Evolutionary conservation across 345 rosid genomes (phyloP).

Genomic region (Euphorbia lathyris): DNA sequence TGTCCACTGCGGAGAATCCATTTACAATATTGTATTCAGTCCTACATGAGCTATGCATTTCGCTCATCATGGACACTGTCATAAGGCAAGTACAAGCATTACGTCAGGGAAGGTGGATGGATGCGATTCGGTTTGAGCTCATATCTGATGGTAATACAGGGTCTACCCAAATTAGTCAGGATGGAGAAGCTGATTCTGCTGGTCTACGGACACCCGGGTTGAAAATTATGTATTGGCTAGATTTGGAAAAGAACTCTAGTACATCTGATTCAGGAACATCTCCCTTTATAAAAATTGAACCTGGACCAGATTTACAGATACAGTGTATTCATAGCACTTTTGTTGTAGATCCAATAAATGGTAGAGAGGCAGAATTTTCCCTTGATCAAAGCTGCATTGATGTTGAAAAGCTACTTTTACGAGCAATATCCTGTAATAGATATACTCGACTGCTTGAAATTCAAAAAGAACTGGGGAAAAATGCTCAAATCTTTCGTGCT

Average conservation of each 20-base stretch:
- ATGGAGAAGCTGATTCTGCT: constrained; percentile 77
- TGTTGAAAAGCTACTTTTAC: constrained; percentile 79
- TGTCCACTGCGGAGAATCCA: constrained; percentile 88
- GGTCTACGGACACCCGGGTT: constrained; percentile 81
- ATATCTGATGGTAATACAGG: constrained; percentile 61
- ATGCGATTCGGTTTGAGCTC: constrained; percentile 80
- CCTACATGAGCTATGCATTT: constrained; percentile 87
- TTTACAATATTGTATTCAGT: constrained; percentile 65
- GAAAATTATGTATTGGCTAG: constrained; percentile 82
- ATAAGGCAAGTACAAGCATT: constrained; percentile 88
- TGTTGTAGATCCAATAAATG: constrained; percentile 75
- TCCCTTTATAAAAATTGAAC: constrained; percentile 84
- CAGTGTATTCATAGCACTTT: constrained; percentile 74
- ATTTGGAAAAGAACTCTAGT: constrained; percentile 57
- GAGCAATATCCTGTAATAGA: constrained; percentile 86
- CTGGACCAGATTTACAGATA: constrained; percentile 78
- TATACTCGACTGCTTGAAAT: constrained; percentile 91
- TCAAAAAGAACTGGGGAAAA: constrained; percentile 80
- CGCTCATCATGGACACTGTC: constrained; percentile 93
- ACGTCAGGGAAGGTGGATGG: constrained; percentile 94
- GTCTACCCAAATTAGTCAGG: constrained; percentile 60
- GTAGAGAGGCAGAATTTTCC: constrained; percentile 77
- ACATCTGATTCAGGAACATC: constrained; percentile 48
- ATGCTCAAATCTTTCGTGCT: constrained; percentile 57
- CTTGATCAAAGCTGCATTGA: constrained; percentile 86